phyloP scores from a whole-genome alignment of 2,329 filamentous ascomycete genomes.

The Colletotrichum tofieldiae region DNA sequence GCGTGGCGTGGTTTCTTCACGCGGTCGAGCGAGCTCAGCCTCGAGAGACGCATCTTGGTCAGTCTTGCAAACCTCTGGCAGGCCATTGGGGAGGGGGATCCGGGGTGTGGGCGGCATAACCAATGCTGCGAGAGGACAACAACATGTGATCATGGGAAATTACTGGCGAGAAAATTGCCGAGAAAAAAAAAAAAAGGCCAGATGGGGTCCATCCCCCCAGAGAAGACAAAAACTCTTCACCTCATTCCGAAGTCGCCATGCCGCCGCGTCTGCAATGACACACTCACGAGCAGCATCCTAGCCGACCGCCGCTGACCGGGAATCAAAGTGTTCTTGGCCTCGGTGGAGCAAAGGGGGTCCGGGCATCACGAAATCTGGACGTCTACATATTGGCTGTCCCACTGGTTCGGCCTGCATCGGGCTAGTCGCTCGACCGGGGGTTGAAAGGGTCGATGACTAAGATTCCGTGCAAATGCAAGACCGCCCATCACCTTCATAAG shows the following conservation, averaged over 20 bases:
- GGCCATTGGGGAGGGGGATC: no score
- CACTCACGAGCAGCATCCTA: background rate
- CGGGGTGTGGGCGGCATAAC: no score
- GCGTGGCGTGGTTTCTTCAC: no score
- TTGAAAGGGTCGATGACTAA: constrained; percentile 11
- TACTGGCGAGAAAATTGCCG: no score
- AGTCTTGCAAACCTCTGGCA: no score
- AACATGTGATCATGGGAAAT: no score
- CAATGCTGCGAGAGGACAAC: no score
- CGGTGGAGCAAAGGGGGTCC: background rate
- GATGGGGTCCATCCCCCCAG: background rate
- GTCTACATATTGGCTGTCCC: background rate
- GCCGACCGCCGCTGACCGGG: constrained; percentile 30
- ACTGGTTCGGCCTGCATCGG: constrained; percentile 3
- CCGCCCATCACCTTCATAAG: constrained; percentile 17
- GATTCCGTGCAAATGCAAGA: constrained; percentile 12
- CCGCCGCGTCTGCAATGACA: background rate
- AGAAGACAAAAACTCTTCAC: background rate
- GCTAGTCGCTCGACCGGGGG: background rate
- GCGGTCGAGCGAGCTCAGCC: no score
- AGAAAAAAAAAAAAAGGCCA: no score
- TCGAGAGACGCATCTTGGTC: no score
- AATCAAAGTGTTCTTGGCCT: background rate
- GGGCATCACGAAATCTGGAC: background rate
- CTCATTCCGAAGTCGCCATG: background rate